A percentile compares a stretch with the other conserved stretches of the same genome.
These are phyloP conservation scores for Neurospora cerealis DNA, from an alignment of 495 filamentous ascomycete species.

Conservation along the genomic window DNA sequence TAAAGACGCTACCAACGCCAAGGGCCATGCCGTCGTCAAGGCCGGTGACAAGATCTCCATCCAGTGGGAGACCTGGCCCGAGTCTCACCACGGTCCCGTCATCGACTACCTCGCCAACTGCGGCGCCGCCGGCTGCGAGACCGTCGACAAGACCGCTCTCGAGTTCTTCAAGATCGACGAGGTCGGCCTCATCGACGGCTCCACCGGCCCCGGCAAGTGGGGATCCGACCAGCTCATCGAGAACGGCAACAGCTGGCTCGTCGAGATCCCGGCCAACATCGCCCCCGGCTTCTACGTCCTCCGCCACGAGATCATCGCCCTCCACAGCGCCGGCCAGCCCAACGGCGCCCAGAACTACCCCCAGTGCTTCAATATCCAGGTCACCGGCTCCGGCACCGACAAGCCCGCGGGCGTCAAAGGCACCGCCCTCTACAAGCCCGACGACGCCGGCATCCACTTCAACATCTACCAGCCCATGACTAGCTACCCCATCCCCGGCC, in stretches of 20 bases:
- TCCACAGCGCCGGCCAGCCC: conserved; percentile 52
- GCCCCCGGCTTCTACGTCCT: conserved; percentile 65
- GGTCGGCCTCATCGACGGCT: conserved; percentile 46
- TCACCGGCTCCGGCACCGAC: conserved; percentile 55
- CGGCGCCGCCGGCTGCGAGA: conserved; percentile 51
- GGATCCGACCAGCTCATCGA: conserved; percentile 54
- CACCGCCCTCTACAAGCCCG: conserved; percentile 49
- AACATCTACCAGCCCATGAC: conserved; percentile 51
- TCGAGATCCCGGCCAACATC: conserved; percentile 56
- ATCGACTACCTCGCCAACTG: conserved; percentile 68
- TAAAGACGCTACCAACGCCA: conserved; percentile 27
- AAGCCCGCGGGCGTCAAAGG: conserved; percentile 48
- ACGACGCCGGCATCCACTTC: conserved; percentile 53
- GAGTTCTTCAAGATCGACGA: conserved; percentile 72
- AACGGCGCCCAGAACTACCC: conserved; percentile 75
- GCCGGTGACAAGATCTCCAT: conserved; percentile 34
- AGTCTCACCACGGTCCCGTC: conserved; percentile 48
- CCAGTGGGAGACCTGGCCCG: conserved; percentile 42
- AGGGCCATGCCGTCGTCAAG: conserved; percentile 28
- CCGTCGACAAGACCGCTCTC: conserved; percentile 53
- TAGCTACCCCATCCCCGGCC: conserved; percentile 40
- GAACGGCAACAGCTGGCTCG: conserved; percentile 59
- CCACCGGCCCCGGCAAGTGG: conserved; percentile 46
- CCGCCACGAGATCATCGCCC: conserved; percentile 72
- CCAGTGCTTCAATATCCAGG: conserved; percentile 64